Base-by-base conservation (phyloP, 2,329 filamentous ascomycete species). In the Madurella mycetomatis region DNA sequence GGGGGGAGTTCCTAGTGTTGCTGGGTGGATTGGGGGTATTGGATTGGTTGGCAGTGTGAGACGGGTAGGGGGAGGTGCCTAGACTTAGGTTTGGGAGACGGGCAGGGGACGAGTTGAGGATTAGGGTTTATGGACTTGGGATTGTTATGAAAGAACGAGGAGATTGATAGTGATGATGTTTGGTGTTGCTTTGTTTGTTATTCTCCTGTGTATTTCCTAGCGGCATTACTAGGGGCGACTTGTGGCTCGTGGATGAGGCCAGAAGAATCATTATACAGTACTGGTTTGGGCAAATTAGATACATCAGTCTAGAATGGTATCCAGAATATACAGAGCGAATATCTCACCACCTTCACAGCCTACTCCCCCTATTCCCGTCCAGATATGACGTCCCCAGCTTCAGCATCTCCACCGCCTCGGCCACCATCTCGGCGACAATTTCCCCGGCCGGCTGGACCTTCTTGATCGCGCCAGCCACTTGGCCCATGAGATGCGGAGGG, bases 351-450 rank as follows among this genome's bases (percentile, higher is more conserved):
- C 31, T 64, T 73, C 58, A 78, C 54, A 78, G 63, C 64, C 70
- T 74, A 60, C 74, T 76, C 30, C 31, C 53, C 63, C 69, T 73
- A 44, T 37, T 53, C 17, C 58, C 65, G 25, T 42, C 67, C 56
- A 92, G 68, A 70, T 88, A 92, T 2, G 72, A 71, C 40, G 78
- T 73, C 4, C 85, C 87, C 30, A 78, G 67, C 69, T 76, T 82
- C 63, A 95, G 67, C 76, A 86, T 82, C 1, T 81, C 78, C 9
- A 85, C 83, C 1, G 89, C 90, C 69, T 92, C 85, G 17, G 74
- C 72, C 9, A 96, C 88, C 90, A 97, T 96, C 62, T 95, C 90
- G 57, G 85, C 81, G n/a, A 97, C 85, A 73, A 97, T 96, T 60
- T 86, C 80, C 45, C 76, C 81, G 0, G 92, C 92, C 0, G 92